Evolutionary conservation across 176 grass and related monocot genomes (phyloP).

Genomic region (Phoenix roebelenii): DNA sequence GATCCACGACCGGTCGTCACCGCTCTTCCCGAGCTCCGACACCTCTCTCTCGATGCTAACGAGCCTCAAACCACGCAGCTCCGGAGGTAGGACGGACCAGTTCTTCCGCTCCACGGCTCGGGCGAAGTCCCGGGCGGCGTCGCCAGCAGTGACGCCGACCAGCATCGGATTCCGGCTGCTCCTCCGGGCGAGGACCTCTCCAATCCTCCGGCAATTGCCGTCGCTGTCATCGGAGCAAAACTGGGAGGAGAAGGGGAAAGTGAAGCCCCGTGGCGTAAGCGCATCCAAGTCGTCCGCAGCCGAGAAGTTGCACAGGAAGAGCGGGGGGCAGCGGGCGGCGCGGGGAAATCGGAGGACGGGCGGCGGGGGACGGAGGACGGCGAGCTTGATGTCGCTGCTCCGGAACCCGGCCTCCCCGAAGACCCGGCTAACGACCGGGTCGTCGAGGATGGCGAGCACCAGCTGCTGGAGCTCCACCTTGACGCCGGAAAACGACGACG

Average conservation of each 20-base stretch:
- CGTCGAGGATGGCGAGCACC: slow-evolving; percentile 73
- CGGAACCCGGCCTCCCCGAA: slow-evolving; percentile 84
- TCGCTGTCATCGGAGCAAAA: slow-evolving; percentile 23
- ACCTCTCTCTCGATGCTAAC: slow-evolving; percentile 22
- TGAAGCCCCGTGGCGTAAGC: slow-evolving; percentile 3
- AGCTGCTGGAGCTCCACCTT: slow-evolving; percentile 80
- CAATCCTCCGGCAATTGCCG: slow-evolving; percentile 52
- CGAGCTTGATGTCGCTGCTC: slow-evolving; percentile 65
- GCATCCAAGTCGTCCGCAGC: slow-evolving; percentile 42
- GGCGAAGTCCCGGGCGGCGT: slow-evolving; percentile 49
- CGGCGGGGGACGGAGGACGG: slow-evolving; percentile 62
- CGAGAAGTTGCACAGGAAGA: slow-evolving; percentile 84
- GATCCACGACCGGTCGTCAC: neutral
- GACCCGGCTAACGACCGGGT: slow-evolving; percentile 82
- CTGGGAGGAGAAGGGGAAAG: slow-evolving; percentile 22
- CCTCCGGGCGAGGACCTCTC: slow-evolving; percentile 52
- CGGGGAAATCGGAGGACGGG: slow-evolving; percentile 31
- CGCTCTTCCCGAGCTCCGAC: neutral
- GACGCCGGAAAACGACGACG: slow-evolving; percentile 32
- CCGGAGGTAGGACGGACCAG: slow-evolving; percentile 25
- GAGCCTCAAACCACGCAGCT: slow-evolving; percentile 28
- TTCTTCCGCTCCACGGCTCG: slow-evolving; percentile 28
- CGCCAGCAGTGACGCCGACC: slow-evolving; percentile 59
- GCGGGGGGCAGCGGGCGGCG: slow-evolving; percentile 46
- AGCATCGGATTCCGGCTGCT: slow-evolving; percentile 74